Conservation (phyloP, 2,329 filamentous ascomycete genomes). For the Neoascochyta sp. region DNA sequence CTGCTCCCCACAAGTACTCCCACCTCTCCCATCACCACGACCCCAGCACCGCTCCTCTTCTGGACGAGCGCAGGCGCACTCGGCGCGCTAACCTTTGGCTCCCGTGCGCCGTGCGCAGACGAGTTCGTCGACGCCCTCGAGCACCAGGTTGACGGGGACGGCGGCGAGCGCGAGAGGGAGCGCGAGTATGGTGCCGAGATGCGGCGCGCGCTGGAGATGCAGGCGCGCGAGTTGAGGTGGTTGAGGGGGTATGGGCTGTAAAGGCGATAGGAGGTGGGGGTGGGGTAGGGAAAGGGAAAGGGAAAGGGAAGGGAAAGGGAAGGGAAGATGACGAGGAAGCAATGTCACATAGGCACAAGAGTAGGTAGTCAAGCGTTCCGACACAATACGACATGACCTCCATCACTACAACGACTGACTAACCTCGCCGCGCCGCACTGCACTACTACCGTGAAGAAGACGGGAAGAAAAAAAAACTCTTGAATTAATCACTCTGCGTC, state of each 20-base stretch:
- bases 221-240: conserved; percentile 76
- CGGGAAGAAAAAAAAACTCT: no score
- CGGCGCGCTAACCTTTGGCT: conserved; percentile 60
- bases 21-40: conserved; percentile 1
- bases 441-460: no score
- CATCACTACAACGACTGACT: no score
- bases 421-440: no score
- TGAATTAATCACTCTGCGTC: no score
- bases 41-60: conserved; percentile 54
- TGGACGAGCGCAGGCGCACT: conserved; percentile 83
- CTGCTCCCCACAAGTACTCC: no score
- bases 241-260: conserved; percentile 62
- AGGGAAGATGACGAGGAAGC: no score
- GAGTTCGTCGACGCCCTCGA: conserved; percentile 35
- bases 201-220: conserved; percentile 68
- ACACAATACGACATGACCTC: no score
- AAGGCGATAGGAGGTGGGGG: background rate
- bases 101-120: conserved; percentile 21
- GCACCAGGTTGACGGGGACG: conserved; percentile 41
- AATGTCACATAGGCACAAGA: no score
- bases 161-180: conserved; percentile 50
- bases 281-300: background rate
- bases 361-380: no score
- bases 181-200: conserved; percentile 65
- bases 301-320: background rate